Evolutionary conservation across 495 filamentous ascomycete species (phyloP).

Genomic region (Podospora didyma): DNA sequence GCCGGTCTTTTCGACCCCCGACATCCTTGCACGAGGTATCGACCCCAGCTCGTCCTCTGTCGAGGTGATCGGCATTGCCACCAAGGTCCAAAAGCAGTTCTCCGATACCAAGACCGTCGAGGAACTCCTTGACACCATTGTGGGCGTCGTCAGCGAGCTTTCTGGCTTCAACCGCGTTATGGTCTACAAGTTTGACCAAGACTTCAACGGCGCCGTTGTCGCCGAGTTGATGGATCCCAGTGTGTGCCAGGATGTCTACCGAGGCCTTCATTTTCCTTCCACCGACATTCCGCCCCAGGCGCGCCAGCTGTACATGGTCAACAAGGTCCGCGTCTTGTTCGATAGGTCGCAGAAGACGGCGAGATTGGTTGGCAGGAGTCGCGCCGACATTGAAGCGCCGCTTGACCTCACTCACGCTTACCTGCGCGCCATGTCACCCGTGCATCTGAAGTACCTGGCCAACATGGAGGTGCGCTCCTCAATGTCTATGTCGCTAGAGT

Average conservation of each 20-base stretch:
- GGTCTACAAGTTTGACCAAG: conserved; percentile 22
- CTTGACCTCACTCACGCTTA: conserved; percentile 75
- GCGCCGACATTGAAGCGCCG: conserved; percentile 65
- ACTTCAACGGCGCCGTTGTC: conserved; percentile 23
- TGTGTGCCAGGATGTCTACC: conserved; percentile 19
- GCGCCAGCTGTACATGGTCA: conserved; percentile 61
- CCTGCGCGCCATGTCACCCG: conserved; percentile 76
- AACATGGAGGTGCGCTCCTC: conserved; percentile 78
- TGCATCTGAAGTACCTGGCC: conserved; percentile 72
- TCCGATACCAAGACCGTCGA: conserved; percentile 9
- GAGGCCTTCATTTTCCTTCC: conserved; percentile 20
- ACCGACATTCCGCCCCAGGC: conserved; percentile 24
- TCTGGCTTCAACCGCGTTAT: conserved; percentile 21
- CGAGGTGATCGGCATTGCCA: conserved; percentile 17
- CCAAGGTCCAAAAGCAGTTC: conserved; percentile 22
- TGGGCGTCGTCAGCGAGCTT: conserved; percentile 18
- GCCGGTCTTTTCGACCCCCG: conserved; percentile 10
- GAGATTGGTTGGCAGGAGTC: conserved; percentile 66
- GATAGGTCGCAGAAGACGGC: conserved; percentile 64
- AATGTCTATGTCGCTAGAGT: conserved; percentile 86
- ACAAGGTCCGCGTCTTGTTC: conserved; percentile 66
- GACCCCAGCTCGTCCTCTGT: conserved; percentile 13
- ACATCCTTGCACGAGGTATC: neutral
- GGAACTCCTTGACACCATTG: conserved; percentile 16
- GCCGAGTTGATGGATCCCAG: conserved; percentile 23